Conservation (phyloP, 208 protist species). For the Trypanosoma congolense region DNA sequence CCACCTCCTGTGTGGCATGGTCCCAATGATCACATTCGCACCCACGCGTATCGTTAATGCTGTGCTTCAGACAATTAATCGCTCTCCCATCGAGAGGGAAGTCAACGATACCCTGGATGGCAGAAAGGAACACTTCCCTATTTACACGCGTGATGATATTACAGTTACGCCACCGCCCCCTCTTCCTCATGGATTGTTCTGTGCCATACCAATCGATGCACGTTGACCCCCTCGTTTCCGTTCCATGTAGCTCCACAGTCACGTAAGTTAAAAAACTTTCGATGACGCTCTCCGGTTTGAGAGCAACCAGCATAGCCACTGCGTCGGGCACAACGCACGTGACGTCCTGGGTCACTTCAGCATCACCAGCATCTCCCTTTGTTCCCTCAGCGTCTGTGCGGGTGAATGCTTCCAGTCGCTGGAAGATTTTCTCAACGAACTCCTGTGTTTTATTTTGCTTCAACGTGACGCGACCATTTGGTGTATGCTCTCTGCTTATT, state of each 20-base stretch:
- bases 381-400: constrained; percentile 54
- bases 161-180: constrained; percentile 73
- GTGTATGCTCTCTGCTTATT: constrained; percentile 26
- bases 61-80: too few relatives aligned
- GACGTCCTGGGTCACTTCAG: constrained; percentile 67
- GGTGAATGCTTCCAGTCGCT: constrained; percentile 67
- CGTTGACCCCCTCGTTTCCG: constrained; percentile 62
- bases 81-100: constrained; percentile 19
- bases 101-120: constrained; percentile 47
- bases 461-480: neutral
- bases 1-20: too few relatives aligned
- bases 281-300: constrained; percentile 46
- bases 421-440: constrained; percentile 74
- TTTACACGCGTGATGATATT: constrained; percentile 44
- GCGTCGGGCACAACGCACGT: constrained; percentile 82
- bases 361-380: constrained; percentile 66
- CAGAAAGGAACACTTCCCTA: constrained; percentile 30
- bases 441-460: constrained; percentile 48
- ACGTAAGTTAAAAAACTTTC: constrained; percentile 66
- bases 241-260: constrained; percentile 66
- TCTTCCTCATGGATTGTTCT: constrained; percentile 82
- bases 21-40: too few relatives aligned
- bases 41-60: too few relatives aligned
- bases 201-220: constrained; percentile 84
- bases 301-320: constrained; percentile 58